These are phyloP conservation scores for Fusarium buharicum DNA, from an alignment of 2,329 filamentous ascomycete species.

Conservation along the genomic window DNA sequence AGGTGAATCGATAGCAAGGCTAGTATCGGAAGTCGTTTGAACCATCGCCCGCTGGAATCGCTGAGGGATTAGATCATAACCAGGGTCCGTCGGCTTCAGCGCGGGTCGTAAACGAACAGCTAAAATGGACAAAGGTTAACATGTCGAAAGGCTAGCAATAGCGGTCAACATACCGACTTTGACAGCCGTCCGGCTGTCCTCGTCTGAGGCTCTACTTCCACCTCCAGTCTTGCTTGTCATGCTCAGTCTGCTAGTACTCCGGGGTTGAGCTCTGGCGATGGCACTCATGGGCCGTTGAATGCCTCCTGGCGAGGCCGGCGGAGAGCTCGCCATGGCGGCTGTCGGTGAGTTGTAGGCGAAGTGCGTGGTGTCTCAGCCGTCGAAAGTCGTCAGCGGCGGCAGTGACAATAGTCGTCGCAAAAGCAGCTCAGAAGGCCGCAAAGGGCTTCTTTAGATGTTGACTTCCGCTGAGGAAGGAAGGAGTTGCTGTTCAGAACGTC, in stretches of 20 bases:
- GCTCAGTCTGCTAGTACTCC: conserved; percentile 88
- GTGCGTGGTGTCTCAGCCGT: conserved; percentile 32
- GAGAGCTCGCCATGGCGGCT: conserved; percentile 71
- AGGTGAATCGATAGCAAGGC: conserved; percentile 86
- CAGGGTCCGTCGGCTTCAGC: conserved; percentile 83
- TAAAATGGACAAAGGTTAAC: conserved; percentile 52
- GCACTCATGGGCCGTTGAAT: conserved; percentile 80
- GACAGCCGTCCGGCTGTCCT: conserved; percentile 89
- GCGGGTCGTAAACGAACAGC: conserved; percentile 93
- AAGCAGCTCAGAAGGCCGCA: conserved; percentile 21
- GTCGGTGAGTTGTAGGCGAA: conserved; percentile 31
- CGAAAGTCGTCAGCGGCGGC: conserved; percentile 16
- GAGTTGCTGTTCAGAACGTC: conserved; percentile 39
- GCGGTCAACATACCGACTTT: conserved; percentile 83
- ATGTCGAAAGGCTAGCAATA: background rate
- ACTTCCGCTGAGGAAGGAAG: conserved; percentile 37
- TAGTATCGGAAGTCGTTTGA: conserved; percentile 87
- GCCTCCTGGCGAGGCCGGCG: conserved; percentile 72
- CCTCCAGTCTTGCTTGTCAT: conserved; percentile 80
- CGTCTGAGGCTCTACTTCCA: conserved; percentile 86
- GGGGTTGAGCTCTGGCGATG: conserved; percentile 76
- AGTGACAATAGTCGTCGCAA: conserved; percentile 17
- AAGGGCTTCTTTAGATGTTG: conserved; percentile 25
- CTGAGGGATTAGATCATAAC: conserved; percentile 94
- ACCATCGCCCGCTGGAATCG: conserved; percentile 94